phyloP scores from a whole-genome alignment of 106 monocot genomes.

The Vanilla planifolia region DNA sequence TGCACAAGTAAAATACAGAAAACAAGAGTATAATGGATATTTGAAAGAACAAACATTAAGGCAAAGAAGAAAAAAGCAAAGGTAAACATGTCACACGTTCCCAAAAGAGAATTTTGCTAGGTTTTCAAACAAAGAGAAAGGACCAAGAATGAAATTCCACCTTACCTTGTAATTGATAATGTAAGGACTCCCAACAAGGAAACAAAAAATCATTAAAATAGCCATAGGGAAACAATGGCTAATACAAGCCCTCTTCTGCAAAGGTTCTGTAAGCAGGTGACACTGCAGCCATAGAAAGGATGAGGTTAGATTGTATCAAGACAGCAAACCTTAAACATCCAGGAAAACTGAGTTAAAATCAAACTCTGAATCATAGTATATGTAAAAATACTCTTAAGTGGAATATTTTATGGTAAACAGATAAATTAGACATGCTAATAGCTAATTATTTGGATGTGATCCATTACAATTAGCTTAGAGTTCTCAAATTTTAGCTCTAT shows the following conservation, averaged over 20 bases:
- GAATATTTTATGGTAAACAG: background rate
- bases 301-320: slow-evolving; percentile 3
- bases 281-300: slow-evolving; percentile 11
- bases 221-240: slow-evolving; percentile 15
- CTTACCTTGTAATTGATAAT: slow-evolving; percentile 26
- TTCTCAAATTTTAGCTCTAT: too few relatives aligned
- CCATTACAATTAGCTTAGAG: too few relatives aligned
- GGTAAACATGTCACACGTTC: background rate
- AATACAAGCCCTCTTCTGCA: slow-evolving; percentile 18
- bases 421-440: background rate
- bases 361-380: background rate
- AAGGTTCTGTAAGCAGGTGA: slow-evolving; percentile 13
- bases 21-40: background rate
- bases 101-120: background rate
- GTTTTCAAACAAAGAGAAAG: background rate
- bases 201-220: slow-evolving; percentile 12
- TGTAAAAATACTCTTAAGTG: background rate
- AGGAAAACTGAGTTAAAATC: background rate
- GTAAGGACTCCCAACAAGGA: slow-evolving; percentile 22
- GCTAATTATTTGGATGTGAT: too few relatives aligned
- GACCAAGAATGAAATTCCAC: background rate
- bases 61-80: background rate
- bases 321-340: too few relatives aligned
- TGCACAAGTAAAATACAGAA: background rate
- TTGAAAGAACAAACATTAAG: background rate